A percentile compares a stretch with the other conserved stretches of the same genome.
Conservation (phyloP, 345 rosid species). For the Populus davidiana region DNA sequence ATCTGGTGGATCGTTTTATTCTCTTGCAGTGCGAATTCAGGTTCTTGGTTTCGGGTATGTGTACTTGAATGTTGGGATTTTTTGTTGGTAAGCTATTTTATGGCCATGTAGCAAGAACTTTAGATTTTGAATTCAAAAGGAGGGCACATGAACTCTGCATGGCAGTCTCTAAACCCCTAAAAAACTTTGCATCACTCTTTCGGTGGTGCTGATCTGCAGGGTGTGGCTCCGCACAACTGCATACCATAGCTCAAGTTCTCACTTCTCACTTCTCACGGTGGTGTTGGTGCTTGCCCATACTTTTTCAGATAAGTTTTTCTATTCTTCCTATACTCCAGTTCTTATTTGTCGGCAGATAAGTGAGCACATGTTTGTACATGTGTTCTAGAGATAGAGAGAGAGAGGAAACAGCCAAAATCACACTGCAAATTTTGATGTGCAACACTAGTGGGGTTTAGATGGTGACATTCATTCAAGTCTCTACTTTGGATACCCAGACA, state of each 20-base stretch:
- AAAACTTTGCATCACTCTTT: not conserved
- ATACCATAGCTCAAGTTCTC: too few species aligned
- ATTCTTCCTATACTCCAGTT: not conserved
- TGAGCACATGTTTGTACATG: not conserved
- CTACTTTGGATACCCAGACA: constrained; percentile 41
- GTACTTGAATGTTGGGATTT: not conserved
- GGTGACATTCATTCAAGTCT: constrained; percentile 11
- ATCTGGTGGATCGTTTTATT: not conserved
- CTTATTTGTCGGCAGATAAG: not conserved
- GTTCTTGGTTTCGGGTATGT: not conserved
- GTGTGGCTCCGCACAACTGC: not conserved
- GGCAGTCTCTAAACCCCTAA: not conserved
- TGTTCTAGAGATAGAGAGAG: not conserved
- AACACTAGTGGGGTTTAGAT: not conserved
- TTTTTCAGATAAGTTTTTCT: not conserved
- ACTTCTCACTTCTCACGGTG: not conserved
- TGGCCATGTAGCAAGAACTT: not conserved
- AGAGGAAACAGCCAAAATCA: not conserved
- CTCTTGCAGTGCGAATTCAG: not conserved
- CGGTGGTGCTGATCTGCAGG: not conserved
- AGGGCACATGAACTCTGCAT: not conserved
- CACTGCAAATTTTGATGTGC: not conserved
- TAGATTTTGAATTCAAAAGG: not conserved
- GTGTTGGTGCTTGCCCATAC: not conserved
- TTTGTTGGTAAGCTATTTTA: not conserved